Conservation (phyloP, 768 basidiomycete species). For the Termitomyces sp. region DNA sequence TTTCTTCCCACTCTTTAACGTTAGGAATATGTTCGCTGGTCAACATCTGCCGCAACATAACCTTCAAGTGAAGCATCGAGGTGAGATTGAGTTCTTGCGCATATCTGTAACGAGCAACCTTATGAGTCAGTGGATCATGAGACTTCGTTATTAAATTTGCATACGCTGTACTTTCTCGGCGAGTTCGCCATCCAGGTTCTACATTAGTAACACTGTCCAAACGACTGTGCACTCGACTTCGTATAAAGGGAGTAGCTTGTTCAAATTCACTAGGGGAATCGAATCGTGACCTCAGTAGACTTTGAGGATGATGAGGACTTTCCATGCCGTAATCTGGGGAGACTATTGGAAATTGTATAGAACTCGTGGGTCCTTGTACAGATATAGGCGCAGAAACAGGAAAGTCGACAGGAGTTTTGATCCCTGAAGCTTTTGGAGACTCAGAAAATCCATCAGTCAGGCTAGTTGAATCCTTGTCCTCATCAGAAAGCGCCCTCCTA, state of each 20-base stretch:
- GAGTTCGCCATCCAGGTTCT: conserved; percentile 80
- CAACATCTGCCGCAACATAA: conserved; percentile 90
- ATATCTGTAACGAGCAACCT: conserved; percentile 49
- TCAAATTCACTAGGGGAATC: conserved; percentile 74
- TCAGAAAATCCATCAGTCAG: conserved; percentile 41
- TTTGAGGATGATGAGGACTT: conserved; percentile 47
- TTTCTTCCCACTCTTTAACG: conserved; percentile 83
- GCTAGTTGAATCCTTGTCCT: conserved; percentile 57
- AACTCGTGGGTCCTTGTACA: conserved; percentile 51
- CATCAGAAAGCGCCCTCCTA: conserved; percentile 67
- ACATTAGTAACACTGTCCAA: conserved; percentile 48
- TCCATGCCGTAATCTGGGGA: conserved; percentile 68
- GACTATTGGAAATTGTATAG: conserved; percentile 76
- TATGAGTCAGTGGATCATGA: not conserved
- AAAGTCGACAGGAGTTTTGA: conserved; percentile 53
- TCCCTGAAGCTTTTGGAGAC: conserved; percentile 35
- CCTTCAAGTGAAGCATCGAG: conserved; percentile 85
- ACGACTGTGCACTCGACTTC: conserved; percentile 80
- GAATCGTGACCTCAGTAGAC: conserved; percentile 53
- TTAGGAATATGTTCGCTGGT: conserved; percentile 79
- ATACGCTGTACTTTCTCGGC: conserved; percentile 87
- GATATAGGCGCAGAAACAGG: conserved; percentile 48
- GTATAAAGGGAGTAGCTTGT: conserved; percentile 68
- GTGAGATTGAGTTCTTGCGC: conserved; percentile 79
- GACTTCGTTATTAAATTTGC: conserved; percentile 22